Conservation (phyloP, 192 early-diverging fungal species). For the Coemansia furcata region DNA sequence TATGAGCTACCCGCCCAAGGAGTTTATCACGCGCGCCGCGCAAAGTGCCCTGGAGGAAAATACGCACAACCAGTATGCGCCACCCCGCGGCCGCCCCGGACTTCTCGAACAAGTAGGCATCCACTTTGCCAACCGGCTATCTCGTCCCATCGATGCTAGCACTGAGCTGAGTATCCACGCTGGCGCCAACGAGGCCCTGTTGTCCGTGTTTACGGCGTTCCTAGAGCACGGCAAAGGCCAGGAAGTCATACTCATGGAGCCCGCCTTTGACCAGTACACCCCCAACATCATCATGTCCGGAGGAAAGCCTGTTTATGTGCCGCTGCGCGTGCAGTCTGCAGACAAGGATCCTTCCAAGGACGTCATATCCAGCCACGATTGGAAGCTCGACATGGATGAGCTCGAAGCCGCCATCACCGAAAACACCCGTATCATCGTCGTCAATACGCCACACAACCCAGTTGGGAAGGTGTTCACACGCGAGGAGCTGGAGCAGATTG, state of each 20-base stretch:
- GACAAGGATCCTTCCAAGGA: conserved; percentile 42
- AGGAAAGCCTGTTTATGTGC: conserved; percentile 81
- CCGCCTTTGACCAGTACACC: conserved; percentile 95
- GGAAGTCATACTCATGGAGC: conserved; percentile 93
- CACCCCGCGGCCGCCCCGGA: conserved; percentile 62
- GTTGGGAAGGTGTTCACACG: conserved; percentile 80
- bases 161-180: conserved; percentile 86
- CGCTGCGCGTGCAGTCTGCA: conserved; percentile 60
- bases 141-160: conserved; percentile 67
- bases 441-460: conserved; percentile 98
- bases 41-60: conserved; percentile 60
- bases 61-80: conserved; percentile 86
- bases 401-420: conserved; percentile 70
- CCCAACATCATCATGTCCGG: conserved; percentile 83
- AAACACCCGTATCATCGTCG: conserved; percentile 80
- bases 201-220: conserved; percentile 79
- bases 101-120: conserved; percentile 69
- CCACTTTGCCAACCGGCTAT: conserved; percentile 72
- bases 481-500: conserved; percentile 74
- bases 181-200: conserved; percentile 83
- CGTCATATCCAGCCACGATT: conserved; percentile 72
- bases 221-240: conserved; percentile 68
- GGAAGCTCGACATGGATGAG: conserved; percentile 84
- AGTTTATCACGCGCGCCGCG: conserved; percentile 81
- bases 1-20: conserved; percentile 84